A percentile compares a stretch with the other conserved stretches of the same genome.
These are phyloP conservation scores for Heritiera littoralis DNA, from an alignment of 345 rosid genomes.

Conservation along the genomic window DNA sequence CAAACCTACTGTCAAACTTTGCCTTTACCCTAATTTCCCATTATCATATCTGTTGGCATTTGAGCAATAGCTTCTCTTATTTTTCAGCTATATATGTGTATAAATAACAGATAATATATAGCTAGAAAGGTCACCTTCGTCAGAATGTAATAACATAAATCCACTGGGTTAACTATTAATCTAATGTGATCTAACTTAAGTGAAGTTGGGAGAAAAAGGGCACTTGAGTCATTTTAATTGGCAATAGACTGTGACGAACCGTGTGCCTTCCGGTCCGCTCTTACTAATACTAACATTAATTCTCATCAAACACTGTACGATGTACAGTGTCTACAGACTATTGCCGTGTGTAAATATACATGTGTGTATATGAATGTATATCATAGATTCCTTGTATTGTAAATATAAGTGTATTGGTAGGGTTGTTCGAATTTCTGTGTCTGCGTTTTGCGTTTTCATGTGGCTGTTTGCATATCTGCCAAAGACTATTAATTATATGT, in stretches of 20 bases:
- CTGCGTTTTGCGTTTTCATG: too few species aligned
- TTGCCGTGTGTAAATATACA: too few species aligned
- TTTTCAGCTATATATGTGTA: too few species aligned
- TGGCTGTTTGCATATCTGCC: background rate
- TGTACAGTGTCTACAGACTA: background rate
- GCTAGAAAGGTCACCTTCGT: too few species aligned
- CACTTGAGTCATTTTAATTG: background rate
- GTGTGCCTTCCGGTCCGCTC: slow-evolving; percentile 19
- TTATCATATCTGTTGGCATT: too few species aligned
- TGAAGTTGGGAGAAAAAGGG: background rate
- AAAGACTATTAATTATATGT: background rate
- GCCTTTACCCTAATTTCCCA: background rate
- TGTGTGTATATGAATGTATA: too few species aligned
- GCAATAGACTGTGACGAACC: background rate
- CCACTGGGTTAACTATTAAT: background rate
- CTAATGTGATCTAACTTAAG: too few species aligned
- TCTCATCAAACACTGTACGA: background rate
- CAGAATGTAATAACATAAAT: background rate
- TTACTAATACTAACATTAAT: slow-evolving; percentile 6
- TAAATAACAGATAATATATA: too few species aligned
- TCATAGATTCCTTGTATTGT: background rate
- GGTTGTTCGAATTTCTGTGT: background rate
- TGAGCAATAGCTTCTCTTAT: background rate
- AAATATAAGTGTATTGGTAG: background rate
- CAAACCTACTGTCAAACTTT: too few species aligned